Evolutionary conservation across 805 yeast species (phyloP).

Genomic region (Myxozyma vanderwaltii): DNA sequence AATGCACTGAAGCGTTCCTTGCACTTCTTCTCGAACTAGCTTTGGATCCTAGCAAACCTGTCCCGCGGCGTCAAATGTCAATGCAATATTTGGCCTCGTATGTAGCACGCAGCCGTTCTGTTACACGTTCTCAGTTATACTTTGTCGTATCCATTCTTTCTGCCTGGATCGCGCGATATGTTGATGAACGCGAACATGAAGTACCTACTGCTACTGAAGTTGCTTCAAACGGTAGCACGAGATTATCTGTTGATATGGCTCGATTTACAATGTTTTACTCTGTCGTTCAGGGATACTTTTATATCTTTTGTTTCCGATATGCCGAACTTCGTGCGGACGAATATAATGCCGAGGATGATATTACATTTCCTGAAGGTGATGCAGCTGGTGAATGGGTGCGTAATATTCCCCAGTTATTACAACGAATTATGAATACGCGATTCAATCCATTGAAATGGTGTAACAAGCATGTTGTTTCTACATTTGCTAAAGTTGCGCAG

Average conservation of each 20-base stretch:
- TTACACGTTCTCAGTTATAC: slow-evolving; percentile 70
- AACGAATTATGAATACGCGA: slow-evolving; percentile 77
- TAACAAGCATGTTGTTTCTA: slow-evolving; percentile 88
- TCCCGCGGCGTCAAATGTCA: slow-evolving; percentile 80
- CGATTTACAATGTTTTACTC: slow-evolving; percentile 87
- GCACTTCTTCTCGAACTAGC: slow-evolving; percentile 82
- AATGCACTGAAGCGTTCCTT: slow-evolving; percentile 79
- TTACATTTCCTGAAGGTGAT: slow-evolving; percentile 28
- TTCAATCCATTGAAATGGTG: slow-evolving; percentile 93
- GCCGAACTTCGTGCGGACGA: slow-evolving; percentile 51
- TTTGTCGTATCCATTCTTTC: slow-evolving; percentile 81
- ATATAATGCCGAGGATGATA: slow-evolving; percentile 35
- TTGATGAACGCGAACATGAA: slow-evolving; percentile 82
- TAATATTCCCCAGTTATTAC: slow-evolving; percentile 81
- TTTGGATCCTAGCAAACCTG: slow-evolving; percentile 65
- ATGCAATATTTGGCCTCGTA: slow-evolving; percentile 90
- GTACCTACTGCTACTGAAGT: slow-evolving; percentile 46
- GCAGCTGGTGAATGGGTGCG: slow-evolving; percentile 63
- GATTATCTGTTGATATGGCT: slow-evolving; percentile 63
- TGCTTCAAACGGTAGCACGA: neutral
- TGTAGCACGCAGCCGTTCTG: slow-evolving; percentile 78
- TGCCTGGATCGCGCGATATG: slow-evolving; percentile 80
- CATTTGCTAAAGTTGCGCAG: slow-evolving; percentile 91
- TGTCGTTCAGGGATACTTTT: slow-evolving; percentile 84
- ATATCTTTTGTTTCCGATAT: slow-evolving; percentile 89